Evolutionary conservation across 148 eudicot species (phyloP).

Genomic region (Bassia scoparia): DNA sequence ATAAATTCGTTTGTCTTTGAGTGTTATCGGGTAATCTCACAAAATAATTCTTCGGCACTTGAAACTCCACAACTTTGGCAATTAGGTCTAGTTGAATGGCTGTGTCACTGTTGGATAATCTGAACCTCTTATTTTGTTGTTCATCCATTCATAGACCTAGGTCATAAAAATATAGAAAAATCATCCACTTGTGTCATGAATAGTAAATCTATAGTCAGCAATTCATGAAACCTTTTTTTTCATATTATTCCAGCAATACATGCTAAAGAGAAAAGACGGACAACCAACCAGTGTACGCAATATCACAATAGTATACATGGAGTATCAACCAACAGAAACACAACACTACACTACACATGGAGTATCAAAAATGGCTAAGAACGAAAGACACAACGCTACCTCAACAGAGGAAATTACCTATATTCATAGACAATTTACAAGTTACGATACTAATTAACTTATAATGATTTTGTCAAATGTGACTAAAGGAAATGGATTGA

Average conservation of each 20-base stretch:
- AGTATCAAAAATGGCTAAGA: too few species aligned
- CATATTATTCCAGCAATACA: too few species aligned
- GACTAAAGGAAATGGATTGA: background rate
- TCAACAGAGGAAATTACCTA: background rate
- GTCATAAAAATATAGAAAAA: too few species aligned
- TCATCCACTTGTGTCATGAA: background rate
- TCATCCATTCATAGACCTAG: conserved; percentile 94
- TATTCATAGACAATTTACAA: background rate
- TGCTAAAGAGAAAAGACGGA: too few species aligned
- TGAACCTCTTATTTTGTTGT: conserved; percentile 52
- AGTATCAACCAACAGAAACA: too few species aligned
- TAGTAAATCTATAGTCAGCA: too few species aligned
- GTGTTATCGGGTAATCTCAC: conserved; percentile 42
- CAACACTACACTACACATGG: too few species aligned
- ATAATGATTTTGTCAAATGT: background rate
- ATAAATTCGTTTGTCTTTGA: conserved; percentile 62
- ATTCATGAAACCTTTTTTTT: too few species aligned
- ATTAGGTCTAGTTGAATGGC: conserved; percentile 85
- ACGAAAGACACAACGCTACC: too few species aligned
- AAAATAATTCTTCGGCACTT: conserved; percentile 79
- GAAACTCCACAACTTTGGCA: conserved; percentile 68
- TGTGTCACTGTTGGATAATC: conserved; percentile 58
- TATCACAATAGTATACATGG: too few species aligned
- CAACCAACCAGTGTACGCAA: too few species aligned
- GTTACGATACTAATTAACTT: background rate